A percentile compares a stretch with the other conserved stretches of the same genome.
Evolutionary conservation across 495 filamentous ascomycete genomes (phyloP).

Genomic region (Aspergillus indologenus): DNA sequence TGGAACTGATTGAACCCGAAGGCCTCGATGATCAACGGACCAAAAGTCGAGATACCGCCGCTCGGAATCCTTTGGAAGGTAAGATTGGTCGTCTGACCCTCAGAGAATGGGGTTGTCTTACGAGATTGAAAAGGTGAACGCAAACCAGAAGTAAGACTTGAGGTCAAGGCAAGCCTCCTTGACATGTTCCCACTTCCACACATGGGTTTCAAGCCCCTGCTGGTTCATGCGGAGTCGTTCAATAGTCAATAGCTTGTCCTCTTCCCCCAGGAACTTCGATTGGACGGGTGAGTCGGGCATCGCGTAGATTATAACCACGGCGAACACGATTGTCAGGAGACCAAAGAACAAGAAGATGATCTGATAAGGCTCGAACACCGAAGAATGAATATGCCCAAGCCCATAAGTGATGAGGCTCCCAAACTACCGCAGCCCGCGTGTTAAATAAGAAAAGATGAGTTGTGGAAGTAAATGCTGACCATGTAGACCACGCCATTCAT

Average conservation of each 20-base stretch:
- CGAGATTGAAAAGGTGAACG: conserved; percentile 52
- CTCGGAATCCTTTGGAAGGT: conserved; percentile 50
- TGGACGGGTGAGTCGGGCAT: conserved; percentile 61
- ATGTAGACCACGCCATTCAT: conserved; percentile 57
- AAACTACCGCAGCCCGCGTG: no score
- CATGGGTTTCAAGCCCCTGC: conserved; percentile 54
- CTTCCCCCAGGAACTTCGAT: conserved; percentile 55
- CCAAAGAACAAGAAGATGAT: conserved; percentile 57
- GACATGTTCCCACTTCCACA: conserved; percentile 63
- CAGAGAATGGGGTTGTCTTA: conserved; percentile 18
- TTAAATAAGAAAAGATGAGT: no score
- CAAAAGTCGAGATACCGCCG: conserved; percentile 61
- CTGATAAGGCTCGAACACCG: conserved; percentile 55
- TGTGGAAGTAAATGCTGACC: no score
- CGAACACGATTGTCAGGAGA: conserved; percentile 49
- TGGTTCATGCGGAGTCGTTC: conserved; percentile 64
- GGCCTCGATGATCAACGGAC: conserved; percentile 59
- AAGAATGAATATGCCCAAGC: conserved; percentile 55
- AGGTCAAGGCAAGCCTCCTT: conserved; percentile 58
- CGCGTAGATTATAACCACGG: conserved; percentile 43
- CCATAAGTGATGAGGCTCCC: conserved; percentile 55
- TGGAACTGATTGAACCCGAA: conserved; percentile 60
- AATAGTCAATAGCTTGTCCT: conserved; percentile 59
- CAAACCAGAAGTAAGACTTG: conserved; percentile 68
- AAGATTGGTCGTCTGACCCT: conserved; percentile 9